phyloP scores from a whole-genome alignment of 2,329 filamentous ascomycete genomes.

The Coniochaeta pulveracea region DNA sequence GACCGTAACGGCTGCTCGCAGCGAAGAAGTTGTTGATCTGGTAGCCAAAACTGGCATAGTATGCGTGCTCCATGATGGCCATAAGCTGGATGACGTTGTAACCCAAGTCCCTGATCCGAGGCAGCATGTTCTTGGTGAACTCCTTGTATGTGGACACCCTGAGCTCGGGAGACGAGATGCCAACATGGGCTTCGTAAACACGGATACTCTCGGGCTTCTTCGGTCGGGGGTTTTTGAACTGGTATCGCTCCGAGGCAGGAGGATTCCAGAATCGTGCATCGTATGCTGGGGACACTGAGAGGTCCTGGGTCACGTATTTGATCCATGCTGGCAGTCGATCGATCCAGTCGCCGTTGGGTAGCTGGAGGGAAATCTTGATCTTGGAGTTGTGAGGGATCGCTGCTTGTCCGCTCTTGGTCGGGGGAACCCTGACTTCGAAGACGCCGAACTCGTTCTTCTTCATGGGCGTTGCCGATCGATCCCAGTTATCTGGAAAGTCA shows the following conservation, averaged over 20 bases:
- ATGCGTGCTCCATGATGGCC: slow-evolving; percentile 98
- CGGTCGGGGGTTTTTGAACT: slow-evolving; percentile 73
- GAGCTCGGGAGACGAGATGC: slow-evolving; percentile 85
- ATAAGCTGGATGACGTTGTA: slow-evolving; percentile 98
- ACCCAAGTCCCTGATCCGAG: slow-evolving; percentile 77
- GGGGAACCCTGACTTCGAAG: slow-evolving; percentile 71
- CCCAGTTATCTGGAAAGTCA: slow-evolving; percentile 63
- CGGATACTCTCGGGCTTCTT: slow-evolving; percentile 77
- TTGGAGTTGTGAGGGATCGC: slow-evolving; percentile 90
- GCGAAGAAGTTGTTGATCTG: slow-evolving; percentile 99
- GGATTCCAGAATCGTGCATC: slow-evolving; percentile 98
- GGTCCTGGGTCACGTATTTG: slow-evolving; percentile 89
- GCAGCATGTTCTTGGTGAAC: slow-evolving; percentile 86
- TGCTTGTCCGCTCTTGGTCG: slow-evolving; percentile 55
- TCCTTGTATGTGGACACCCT: slow-evolving; percentile 93
- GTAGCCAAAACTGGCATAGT: slow-evolving; percentile 98
- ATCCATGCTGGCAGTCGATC: slow-evolving; percentile 95
- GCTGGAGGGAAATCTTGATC: slow-evolving; percentile 84
- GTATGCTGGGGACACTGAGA: slow-evolving; percentile 80
- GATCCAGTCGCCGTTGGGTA: slow-evolving; percentile 67
- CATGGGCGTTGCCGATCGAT: slow-evolving; percentile 76
- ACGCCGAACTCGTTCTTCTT: slow-evolving; percentile 74
- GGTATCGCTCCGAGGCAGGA: slow-evolving; percentile 61
- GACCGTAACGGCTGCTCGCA: slow-evolving; percentile 87
- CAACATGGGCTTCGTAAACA: slow-evolving; percentile 97